Conservation (phyloP, 2,329 filamentous ascomycete genomes). For the Paraconiothyrium sp. region DNA sequence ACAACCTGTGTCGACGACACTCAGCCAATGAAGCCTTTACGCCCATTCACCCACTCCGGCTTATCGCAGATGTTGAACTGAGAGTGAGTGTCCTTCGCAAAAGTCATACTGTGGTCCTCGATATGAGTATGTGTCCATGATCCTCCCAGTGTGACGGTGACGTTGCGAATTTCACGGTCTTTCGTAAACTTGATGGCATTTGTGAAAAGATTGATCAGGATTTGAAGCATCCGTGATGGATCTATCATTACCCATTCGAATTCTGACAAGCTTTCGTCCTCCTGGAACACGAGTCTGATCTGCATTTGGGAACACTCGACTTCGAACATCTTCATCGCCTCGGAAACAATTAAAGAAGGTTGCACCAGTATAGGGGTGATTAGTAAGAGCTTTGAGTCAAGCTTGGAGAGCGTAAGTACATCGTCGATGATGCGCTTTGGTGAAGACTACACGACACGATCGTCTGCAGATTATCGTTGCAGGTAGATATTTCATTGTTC, state of each 20-base stretch:
- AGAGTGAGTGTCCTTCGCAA: conserved; percentile 23
- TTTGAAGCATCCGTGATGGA: conserved; percentile 37
- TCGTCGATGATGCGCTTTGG: conserved; percentile 54
- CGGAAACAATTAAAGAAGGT: conserved; percentile 31
- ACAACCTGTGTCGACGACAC: conserved; percentile 51
- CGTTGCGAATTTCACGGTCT: conserved; percentile 41
- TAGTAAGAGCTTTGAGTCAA: conserved; percentile 39
- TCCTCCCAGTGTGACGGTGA: conserved; percentile 51
- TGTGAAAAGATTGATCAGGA: conserved; percentile 42
- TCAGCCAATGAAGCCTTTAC: conserved; percentile 48
- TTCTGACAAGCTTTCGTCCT: conserved; percentile 51
- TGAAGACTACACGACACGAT: conserved; percentile 50
- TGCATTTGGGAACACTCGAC: conserved; percentile 42
- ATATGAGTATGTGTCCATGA: conserved; percentile 27
- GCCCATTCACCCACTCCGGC: conserved; percentile 43
- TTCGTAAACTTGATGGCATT: conserved; percentile 51
- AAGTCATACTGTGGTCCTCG: conserved; percentile 28
- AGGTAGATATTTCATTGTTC: conserved; percentile 30
- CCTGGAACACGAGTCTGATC: conserved; percentile 50
- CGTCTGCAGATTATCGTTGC: conserved; percentile 45
- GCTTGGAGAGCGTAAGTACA: conserved; percentile 48
- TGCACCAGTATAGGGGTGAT: conserved; percentile 38
- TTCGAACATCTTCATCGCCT: conserved; percentile 42
- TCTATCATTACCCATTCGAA: conserved; percentile 45
- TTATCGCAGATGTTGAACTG: conserved; percentile 21